Conservation (phyloP, 495 filamentous ascomycete species). For the Achaetomiella virescens region DNA sequence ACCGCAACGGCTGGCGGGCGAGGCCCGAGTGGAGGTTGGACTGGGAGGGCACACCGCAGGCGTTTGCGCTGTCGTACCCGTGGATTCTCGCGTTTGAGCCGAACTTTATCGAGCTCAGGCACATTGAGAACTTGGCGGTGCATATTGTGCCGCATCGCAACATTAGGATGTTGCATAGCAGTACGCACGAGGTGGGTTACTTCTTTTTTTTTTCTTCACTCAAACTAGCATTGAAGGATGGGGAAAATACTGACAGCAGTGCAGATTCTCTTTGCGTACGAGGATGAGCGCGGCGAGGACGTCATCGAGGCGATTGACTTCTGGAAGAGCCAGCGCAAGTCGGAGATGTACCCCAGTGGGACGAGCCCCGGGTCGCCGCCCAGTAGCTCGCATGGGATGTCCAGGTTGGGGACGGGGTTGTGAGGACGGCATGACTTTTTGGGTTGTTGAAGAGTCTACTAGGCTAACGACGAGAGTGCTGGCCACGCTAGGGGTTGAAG, state of each 20-base stretch:
- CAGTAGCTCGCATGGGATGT: slow-evolving; percentile 1
- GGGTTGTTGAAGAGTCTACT: too few species aligned
- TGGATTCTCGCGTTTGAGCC: slow-evolving; percentile 98
- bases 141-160: slow-evolving; percentile 94
- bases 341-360: slow-evolving; percentile 22
- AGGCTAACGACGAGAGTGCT: too few species aligned
- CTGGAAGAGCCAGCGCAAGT: slow-evolving; percentile 62
- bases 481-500: too few species aligned
- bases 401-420: not conserved
- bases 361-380: slow-evolving; percentile 1
- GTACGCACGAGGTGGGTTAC: slow-evolving; percentile 85
- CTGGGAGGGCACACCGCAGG: slow-evolving; percentile 89
- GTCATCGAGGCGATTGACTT: slow-evolving; percentile 95
- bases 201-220: too few species aligned
- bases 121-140: slow-evolving; percentile 87
- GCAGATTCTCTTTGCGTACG: slow-evolving; percentile 92
- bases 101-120: slow-evolving; percentile 95
- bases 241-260: not conserved
- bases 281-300: slow-evolving; percentile 92
- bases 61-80: slow-evolving; percentile 88
- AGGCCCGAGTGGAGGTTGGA: slow-evolving; percentile 93
- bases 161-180: slow-evolving; percentile 94
- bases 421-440: not conserved
- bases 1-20: slow-evolving; percentile 95
- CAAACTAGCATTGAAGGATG: too few species aligned